Percentiles rank a stretch among this genome's conserved stretches.
Evolutionary conservation across 2,329 filamentous ascomycete genomes (phyloP).

Genomic region (Fusarium papillatum): DNA sequence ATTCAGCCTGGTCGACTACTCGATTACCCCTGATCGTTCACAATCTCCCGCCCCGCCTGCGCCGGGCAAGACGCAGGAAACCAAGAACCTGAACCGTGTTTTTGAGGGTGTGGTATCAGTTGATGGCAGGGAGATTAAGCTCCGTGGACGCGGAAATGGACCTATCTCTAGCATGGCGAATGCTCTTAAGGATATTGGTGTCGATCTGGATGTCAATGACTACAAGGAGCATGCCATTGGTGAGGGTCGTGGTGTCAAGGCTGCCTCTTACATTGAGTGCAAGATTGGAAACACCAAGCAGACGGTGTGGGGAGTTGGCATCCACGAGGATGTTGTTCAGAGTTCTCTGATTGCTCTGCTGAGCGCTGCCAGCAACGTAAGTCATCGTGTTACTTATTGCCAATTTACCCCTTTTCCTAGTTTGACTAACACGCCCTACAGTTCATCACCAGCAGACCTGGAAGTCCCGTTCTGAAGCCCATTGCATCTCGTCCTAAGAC

Average conservation of each 20-base stretch:
- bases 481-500: not conserved
- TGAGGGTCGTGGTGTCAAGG: slow-evolving; percentile 82
- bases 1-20: slow-evolving; percentile 1
- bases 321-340: slow-evolving; percentile 94
- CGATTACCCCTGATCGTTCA: slow-evolving; percentile 7
- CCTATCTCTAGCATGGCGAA: slow-evolving; percentile 89
- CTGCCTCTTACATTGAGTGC: slow-evolving; percentile 94
- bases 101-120: slow-evolving; percentile 89
- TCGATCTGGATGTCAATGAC: slow-evolving; percentile 84
- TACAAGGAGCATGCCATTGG: slow-evolving; percentile 92
- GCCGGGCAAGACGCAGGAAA: slow-evolving; percentile 4
- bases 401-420: not conserved
- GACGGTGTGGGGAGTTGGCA: slow-evolving; percentile 90
- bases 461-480: slow-evolving; percentile 22
- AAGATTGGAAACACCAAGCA: slow-evolving; percentile 75
- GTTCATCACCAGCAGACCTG: slow-evolving; percentile 30
- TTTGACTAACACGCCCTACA: not conserved
- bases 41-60: not conserved
- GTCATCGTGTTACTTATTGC: slow-evolving; percentile 49
- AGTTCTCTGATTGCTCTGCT: slow-evolving; percentile 84
- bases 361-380: slow-evolving; percentile 87
- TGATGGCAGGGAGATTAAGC: slow-evolving; percentile 82
- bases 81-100: slow-evolving; percentile 61
- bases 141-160: slow-evolving; percentile 87
- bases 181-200: slow-evolving; percentile 81